Percentiles rank a stretch among this genome's conserved stretches.
These are phyloP conservation scores for Bacterosira constricta DNA, from an alignment of 108 stramenopile genomes.

Conservation along the genomic window DNA sequence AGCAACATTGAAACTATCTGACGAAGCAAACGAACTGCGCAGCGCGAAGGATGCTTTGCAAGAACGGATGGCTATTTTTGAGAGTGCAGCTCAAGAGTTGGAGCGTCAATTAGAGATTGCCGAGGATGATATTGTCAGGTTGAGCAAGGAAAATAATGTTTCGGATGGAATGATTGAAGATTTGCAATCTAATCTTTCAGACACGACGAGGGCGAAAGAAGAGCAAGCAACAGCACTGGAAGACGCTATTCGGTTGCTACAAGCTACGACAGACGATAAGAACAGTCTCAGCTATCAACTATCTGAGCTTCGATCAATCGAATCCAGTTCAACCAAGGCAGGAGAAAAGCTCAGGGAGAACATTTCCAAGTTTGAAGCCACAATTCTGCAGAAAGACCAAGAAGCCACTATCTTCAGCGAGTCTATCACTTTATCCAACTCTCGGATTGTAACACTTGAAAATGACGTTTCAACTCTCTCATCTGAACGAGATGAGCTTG, in stretches of 20 bases:
- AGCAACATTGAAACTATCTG: neutral
- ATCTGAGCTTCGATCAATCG: neutral
- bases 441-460: no score
- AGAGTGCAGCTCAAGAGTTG: neutral
- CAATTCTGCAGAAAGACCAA: no score
- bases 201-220: neutral
- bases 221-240: neutral
- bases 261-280: neutral
- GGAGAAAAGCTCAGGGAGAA: no score
- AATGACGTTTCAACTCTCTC: no score
- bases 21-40: neutral
- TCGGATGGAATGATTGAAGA: conserved; percentile 1
- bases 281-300: neutral
- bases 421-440: no score
- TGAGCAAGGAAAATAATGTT: conserved; percentile 5
- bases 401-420: no score
- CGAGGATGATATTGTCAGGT: conserved; percentile 8
- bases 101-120: conserved; percentile 2
- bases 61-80: neutral
- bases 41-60: neutral
- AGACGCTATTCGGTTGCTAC: neutral
- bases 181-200: conserved; percentile 1
- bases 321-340: no score
- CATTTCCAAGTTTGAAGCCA: no score
- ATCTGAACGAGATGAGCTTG: no score